Base-by-base conservation (phyloP, 116 monocot genomes). In the Papilionanthe hybrid region DNA sequence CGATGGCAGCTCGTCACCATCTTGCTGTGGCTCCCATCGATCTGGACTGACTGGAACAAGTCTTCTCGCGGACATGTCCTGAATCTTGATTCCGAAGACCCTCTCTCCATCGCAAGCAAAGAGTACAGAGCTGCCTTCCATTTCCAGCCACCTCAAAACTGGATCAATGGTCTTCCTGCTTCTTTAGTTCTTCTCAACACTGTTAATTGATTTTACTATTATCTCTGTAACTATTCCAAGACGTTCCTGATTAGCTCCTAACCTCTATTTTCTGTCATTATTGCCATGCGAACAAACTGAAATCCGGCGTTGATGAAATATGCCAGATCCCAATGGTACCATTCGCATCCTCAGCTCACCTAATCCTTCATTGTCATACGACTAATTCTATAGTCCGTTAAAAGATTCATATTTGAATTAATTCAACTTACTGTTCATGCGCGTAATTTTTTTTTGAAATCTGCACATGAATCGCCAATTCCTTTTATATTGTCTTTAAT, bases 61-160 rank as follows among this genome's bases (percentile, higher is more conserved):
- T 9, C 43, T 73, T 44, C 7, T 19, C 43, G 44, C 3, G 44
- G 44, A 20, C 44, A 42, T 45, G n/a, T 73, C 1, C n/a, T 44
- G 8, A 73, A 8, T 49, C 49, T 9, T 22, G 76, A 76, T 82
- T 17, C 83, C 11, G 43, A 71, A 37, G 69, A 82, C n/a, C 8
- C 27, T 6, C 63, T 37, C 17, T 32, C 75, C 30, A 71, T 87
- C 20, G 53, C 66, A 8, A 75, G 32, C 66, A 58, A 47, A 11
- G 13, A 20, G 19, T 83, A 84, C 78, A 83, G 84, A 79, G 85
- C 89, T 27, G 81, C 76, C 7, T 91, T 83, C 69, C 91, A 91
- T 55, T 91, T 91, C 78, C 91, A 87, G 44, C 91, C 91, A 2
- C 76, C 88, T 15, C 78, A 82, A 20, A 69, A 85, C 79, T 91